Percentiles rank a stretch among this genome's conserved stretches.
phyloP scores from a whole-genome alignment of 2,329 filamentous ascomycete genomes.

The Metarhizium humberi region DNA sequence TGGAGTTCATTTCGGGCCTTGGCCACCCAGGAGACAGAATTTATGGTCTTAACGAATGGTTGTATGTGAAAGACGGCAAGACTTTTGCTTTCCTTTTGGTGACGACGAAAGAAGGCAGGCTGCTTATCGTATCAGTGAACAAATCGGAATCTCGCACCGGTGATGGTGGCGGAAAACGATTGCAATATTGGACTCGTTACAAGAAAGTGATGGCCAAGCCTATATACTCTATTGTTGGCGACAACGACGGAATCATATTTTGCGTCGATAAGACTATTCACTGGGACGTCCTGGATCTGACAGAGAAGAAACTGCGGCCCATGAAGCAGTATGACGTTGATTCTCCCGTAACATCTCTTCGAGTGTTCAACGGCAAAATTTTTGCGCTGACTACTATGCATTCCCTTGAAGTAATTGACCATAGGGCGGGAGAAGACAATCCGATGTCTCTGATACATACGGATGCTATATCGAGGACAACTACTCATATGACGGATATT shows the following conservation, averaged over 20 bases:
- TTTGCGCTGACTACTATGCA: conserved; percentile 43
- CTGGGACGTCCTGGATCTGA: conserved; percentile 44
- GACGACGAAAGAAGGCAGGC: conserved; percentile 41
- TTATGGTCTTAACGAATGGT: conserved; percentile 55
- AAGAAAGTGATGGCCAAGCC: conserved; percentile 35
- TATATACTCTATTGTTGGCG: conserved; percentile 47
- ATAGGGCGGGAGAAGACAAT: conserved; percentile 25
- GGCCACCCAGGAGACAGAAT: conserved; percentile 49
- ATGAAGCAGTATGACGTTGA: conserved; percentile 38
- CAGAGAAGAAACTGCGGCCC: conserved; percentile 40
- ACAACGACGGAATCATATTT: conserved; percentile 47
- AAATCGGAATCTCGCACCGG: conserved; percentile 8
- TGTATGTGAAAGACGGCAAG: conserved; percentile 44
- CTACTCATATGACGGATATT: conserved; percentile 37
- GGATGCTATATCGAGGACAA: conserved; percentile 34
- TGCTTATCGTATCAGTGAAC: conserved; percentile 47
- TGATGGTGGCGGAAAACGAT: conserved; percentile 9
- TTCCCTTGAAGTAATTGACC: conserved; percentile 47
- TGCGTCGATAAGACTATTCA: conserved; percentile 43
- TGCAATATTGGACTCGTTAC: conserved; percentile 46
- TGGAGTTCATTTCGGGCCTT: conserved; percentile 45
- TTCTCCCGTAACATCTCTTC: conserved; percentile 42
- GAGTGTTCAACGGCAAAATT: conserved; percentile 36
- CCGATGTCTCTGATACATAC: conserved; percentile 33
- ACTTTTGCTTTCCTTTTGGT: conserved; percentile 56